Evolutionary conservation across 106 monocot genomes (phyloP).

Genomic region (Amphibolis antarctica): DNA sequence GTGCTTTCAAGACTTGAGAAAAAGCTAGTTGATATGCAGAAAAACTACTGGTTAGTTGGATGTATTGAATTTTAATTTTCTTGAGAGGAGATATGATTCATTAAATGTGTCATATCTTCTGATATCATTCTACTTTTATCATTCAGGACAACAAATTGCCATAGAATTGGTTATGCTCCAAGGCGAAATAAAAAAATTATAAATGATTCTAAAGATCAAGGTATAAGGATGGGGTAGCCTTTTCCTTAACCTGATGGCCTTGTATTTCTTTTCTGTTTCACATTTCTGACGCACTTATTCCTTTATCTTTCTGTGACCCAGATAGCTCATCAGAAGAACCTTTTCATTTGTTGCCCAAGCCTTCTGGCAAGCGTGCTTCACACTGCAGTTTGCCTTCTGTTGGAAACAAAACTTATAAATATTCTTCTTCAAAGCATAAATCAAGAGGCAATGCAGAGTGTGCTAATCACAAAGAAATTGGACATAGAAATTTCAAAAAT

Average conservation of each 20-base stretch:
- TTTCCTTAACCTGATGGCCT: not conserved
- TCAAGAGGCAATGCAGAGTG: not conserved
- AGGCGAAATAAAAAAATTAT: conserved; percentile 22
- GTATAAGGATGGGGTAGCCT: not conserved
- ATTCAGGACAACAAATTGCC: conserved; percentile 50
- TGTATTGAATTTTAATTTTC: not conserved
- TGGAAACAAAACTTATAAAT: not conserved
- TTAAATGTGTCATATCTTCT: not conserved
- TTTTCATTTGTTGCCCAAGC: not conserved
- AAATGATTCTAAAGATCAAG: conserved; percentile 8
- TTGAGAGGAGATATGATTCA: not conserved
- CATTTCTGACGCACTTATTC: not conserved
- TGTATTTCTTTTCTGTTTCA: not conserved
- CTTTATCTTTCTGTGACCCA: not conserved
- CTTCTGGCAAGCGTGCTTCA: conserved; percentile 1
- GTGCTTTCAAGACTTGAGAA: conserved; percentile 84
- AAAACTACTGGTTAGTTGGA: conserved; percentile 56
- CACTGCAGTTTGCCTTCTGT: not conserved
- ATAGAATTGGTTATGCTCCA: conserved; percentile 74
- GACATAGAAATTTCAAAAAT: not conserved
- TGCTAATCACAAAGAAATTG: not conserved
- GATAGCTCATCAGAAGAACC: conserved; percentile 3
- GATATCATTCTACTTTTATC: not conserved
- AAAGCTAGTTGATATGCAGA: conserved; percentile 72
- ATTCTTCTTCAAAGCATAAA: not conserved